Conservation (phyloP, 192 early-diverging fungal genomes). For the Umbelopsis isabellina region DNA sequence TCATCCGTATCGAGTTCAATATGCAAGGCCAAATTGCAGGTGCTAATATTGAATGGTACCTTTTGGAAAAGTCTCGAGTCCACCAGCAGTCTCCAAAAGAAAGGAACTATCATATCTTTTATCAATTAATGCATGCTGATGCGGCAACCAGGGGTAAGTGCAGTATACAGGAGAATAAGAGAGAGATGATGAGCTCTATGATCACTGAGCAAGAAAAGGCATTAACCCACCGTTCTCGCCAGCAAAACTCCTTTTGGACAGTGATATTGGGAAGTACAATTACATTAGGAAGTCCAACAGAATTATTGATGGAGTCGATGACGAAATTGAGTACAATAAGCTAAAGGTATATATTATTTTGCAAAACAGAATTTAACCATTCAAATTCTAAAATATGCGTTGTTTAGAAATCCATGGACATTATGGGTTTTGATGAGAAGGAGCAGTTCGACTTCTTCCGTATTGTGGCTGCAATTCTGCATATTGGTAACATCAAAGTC, state of each 20-base stretch:
- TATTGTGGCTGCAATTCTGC: slow-evolving; percentile 84
- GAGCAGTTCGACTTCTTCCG: slow-evolving; percentile 85
- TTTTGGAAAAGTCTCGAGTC: slow-evolving; percentile 96
- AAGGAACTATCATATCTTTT: slow-evolving; percentile 97
- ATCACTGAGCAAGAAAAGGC: neutral
- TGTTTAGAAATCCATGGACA: slow-evolving; percentile 71
- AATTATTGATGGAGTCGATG: slow-evolving; percentile 93
- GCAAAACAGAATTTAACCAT: neutral
- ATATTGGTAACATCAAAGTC: slow-evolving; percentile 91
- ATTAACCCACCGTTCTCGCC: neutral
- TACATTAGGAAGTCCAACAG: slow-evolving; percentile 86
- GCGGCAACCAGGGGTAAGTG: slow-evolving; percentile 63
- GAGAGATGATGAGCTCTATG: neutral
- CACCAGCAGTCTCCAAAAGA: slow-evolving; percentile 91
- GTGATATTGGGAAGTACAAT: slow-evolving; percentile 73
- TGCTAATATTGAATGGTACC: slow-evolving; percentile 96
- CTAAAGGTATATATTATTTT: slow-evolving; percentile 59
- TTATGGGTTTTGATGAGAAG: slow-evolving; percentile 79
- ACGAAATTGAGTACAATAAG: slow-evolving; percentile 76
- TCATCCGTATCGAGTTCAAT: slow-evolving; percentile 98
- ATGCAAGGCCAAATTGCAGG: slow-evolving; percentile 84
- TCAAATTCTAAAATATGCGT: neutral
- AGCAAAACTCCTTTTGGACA: slow-evolving; percentile 78
- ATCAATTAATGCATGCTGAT: slow-evolving; percentile 94
- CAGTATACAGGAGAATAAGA: neutral